These are phyloP conservation scores for Monosporozyma siamensis DNA, from an alignment of 805 yeast genomes.

Conservation along the genomic window DNA sequence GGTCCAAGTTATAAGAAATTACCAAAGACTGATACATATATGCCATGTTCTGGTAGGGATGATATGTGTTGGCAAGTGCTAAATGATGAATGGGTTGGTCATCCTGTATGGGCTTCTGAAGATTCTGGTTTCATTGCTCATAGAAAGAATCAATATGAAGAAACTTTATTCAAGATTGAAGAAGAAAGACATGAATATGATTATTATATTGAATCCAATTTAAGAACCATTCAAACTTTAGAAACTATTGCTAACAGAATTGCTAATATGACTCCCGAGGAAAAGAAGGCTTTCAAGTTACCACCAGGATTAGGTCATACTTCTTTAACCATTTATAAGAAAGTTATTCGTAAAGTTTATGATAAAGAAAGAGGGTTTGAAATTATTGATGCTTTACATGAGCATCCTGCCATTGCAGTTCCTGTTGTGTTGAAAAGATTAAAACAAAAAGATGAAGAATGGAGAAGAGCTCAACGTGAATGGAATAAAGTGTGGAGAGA, in stretches of 20 bases:
- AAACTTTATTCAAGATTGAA: constrained; percentile 85
- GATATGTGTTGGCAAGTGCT: constrained; percentile 99
- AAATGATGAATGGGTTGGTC: constrained; percentile 99
- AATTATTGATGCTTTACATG: constrained; percentile 91
- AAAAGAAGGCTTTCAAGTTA: constrained; percentile 72
- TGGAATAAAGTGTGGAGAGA: constrained; percentile 99
- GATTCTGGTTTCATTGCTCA: constrained; percentile 99
- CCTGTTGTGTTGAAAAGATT: constrained; percentile 87
- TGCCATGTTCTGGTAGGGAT: constrained; percentile 98
- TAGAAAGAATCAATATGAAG: constrained; percentile 95
- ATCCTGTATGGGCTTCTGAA: constrained; percentile 99
- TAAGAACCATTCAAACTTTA: constrained; percentile 88
- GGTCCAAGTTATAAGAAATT: constrained; percentile 91
- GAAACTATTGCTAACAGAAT: constrained; percentile 92
- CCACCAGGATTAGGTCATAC: constrained; percentile 93
- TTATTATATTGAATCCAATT: constrained; percentile 86
- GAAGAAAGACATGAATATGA: constrained; percentile 98
- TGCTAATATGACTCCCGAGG: constrained; percentile 87
- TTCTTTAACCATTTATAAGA: constrained; percentile 83
- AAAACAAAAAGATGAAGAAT: constrained; percentile 96
- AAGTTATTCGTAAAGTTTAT: constrained; percentile 84
- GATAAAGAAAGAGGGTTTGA: constrained; percentile 93
- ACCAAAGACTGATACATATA: constrained; percentile 87
- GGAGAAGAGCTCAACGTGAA: constrained; percentile 96
- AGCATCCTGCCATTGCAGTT: constrained; percentile 89